Percentiles rank a stretch among this genome's conserved stretches.
These are phyloP conservation scores for Pythium coloratum DNA, from an alignment of 352 stramenopile species.

Conservation along the genomic window DNA sequence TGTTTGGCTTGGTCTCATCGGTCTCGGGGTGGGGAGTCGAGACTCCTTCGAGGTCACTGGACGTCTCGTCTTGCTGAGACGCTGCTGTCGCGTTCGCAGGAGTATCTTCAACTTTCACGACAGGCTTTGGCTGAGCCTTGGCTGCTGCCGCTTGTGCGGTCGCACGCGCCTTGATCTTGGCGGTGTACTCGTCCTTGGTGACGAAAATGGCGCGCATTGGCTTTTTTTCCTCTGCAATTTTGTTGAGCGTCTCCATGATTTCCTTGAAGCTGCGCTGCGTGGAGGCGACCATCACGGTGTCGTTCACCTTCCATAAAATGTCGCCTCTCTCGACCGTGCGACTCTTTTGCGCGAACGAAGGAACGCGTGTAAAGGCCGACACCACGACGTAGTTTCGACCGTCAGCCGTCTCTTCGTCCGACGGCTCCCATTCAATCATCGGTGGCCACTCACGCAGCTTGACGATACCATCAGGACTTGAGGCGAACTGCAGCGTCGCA, in stretches of 20 bases:
- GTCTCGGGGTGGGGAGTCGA: not conserved
- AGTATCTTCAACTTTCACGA: not conserved
- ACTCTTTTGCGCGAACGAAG: conserved; percentile 72
- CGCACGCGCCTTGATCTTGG: conserved; percentile 32
- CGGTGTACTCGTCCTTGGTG: conserved; percentile 51
- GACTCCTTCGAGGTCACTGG: not conserved
- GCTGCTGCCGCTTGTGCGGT: conserved; percentile 14
- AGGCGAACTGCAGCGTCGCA: conserved; percentile 70
- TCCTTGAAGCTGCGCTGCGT: conserved; percentile 44
- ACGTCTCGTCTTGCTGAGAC: not conserved
- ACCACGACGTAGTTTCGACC: conserved; percentile 67
- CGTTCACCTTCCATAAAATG: conserved; percentile 67
- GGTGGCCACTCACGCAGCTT: conserved; percentile 80
- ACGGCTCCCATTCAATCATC: conserved; percentile 75
- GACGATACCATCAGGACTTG: conserved; percentile 75
- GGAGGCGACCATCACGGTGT: conserved; percentile 46
- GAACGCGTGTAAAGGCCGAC: conserved; percentile 64
- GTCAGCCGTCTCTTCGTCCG: conserved; percentile 55
- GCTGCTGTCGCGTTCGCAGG: not conserved
- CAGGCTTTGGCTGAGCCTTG: conserved; percentile 1
- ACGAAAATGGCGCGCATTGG: conserved; percentile 63
- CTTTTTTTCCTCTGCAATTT: conserved; percentile 48
- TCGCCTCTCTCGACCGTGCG: conserved; percentile 64
- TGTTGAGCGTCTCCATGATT: conserved; percentile 63
- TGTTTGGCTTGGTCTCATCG: not conserved